phyloP scores from a whole-genome alignment of 257 asterid species.

The Coffea eugenioides region DNA sequence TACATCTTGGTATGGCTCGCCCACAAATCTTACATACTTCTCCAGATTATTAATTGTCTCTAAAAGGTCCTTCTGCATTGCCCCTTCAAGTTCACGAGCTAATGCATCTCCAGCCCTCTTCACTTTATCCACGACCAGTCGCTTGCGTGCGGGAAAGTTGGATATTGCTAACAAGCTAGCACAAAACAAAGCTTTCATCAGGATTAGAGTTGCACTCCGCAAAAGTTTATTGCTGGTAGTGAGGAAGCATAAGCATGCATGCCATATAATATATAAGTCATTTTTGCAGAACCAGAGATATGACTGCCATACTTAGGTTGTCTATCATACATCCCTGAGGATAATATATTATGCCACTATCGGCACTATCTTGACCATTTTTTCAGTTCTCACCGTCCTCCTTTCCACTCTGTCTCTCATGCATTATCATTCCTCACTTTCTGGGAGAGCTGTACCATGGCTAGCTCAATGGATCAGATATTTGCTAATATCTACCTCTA shows the following conservation, averaged over 20 bases:
- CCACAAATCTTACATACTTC: slow-evolving; percentile 45
- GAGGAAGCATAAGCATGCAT: not conserved
- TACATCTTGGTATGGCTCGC: slow-evolving; percentile 64
- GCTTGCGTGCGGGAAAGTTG: slow-evolving; percentile 76
- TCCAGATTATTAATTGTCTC: slow-evolving; percentile 51
- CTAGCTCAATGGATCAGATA: not conserved
- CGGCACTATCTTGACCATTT: not conserved
- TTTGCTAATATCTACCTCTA: not conserved
- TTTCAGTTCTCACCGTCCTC: not conserved
- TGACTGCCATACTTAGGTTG: not conserved
- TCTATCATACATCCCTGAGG: not conserved
- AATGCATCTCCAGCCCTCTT: slow-evolving; percentile 74
- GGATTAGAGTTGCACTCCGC: not conserved
- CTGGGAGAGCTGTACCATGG: not conserved
- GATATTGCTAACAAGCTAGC: slow-evolving; percentile 72
- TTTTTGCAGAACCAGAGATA: not conserved
- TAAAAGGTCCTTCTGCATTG: slow-evolving; percentile 76
- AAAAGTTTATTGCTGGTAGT: not conserved
- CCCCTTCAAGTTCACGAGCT: slow-evolving; percentile 77
- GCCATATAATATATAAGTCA: not conserved
- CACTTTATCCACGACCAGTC: slow-evolving; percentile 61
- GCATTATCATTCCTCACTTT: not conserved
- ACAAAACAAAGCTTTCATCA: slow-evolving; percentile 19
- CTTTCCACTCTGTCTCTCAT: not conserved
- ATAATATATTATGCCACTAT: not conserved